Conservation (phyloP, 139 green algal genomes). For the Medakamo hakoo region DNA sequence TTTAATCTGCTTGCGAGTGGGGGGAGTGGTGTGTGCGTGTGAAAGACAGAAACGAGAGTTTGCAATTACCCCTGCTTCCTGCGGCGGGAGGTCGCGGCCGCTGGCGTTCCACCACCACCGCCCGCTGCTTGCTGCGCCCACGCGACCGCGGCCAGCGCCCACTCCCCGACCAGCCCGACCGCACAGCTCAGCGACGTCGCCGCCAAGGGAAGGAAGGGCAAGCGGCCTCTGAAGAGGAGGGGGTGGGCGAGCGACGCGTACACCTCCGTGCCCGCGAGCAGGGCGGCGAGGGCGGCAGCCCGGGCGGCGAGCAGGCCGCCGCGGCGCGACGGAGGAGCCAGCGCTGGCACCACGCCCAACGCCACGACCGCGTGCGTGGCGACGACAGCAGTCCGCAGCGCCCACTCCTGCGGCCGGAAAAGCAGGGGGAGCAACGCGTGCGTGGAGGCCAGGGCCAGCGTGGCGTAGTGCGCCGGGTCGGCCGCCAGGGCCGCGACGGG, state of each 20-base stretch:
- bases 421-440: constrained; percentile 72
- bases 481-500: too few relatives aligned
- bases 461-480: constrained; percentile 24
- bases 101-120: too few relatives aligned
- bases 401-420: constrained; percentile 42
- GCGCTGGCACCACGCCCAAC: background rate
- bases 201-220: constrained; percentile 80
- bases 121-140: too few relatives aligned
- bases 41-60: too few relatives aligned
- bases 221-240: constrained; percentile 14
- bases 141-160: constrained; percentile 5
- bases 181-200: constrained; percentile 60
- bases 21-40: too few relatives aligned
- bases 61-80: too few relatives aligned
- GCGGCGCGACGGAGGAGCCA: background rate
- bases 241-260: constrained; percentile 33
- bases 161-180: constrained; percentile 30
- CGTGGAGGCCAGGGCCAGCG: constrained; percentile 26
- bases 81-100: too few relatives aligned
- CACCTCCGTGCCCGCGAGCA: constrained; percentile 46
- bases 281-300: background rate
- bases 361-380: background rate
- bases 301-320: background rate
- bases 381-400: background rate
- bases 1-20: too few relatives aligned